Evolutionary conservation across 2,329 filamentous ascomycete genomes (phyloP).

Genomic region (Blastomyces gilchristii): DNA sequence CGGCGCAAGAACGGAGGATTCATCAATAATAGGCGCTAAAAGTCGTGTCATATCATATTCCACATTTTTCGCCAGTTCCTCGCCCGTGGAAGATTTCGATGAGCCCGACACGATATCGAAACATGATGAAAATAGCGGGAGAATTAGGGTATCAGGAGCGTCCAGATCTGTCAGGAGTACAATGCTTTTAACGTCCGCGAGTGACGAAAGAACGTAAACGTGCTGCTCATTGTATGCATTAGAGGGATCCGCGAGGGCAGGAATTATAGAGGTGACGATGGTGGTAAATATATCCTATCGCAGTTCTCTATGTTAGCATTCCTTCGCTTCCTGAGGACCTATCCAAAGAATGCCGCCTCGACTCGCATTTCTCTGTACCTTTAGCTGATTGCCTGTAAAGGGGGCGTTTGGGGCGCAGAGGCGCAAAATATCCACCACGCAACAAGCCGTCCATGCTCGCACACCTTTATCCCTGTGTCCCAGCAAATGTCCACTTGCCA

Average conservation of each 20-base stretch:
- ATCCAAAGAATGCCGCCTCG: conserved; percentile 5
- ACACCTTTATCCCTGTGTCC: conserved; percentile 91
- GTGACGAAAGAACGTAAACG: conserved; percentile 76
- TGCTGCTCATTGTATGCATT: conserved; percentile 90
- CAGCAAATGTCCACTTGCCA: conserved; percentile 71
- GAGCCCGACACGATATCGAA: conserved; percentile 85
- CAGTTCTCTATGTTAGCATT: conserved; percentile 12
- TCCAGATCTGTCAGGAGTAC: conserved; percentile 82
- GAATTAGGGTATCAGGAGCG: conserved; percentile 65
- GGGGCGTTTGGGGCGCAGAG: conserved; percentile 92
- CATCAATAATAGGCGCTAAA: conserved; percentile 76
- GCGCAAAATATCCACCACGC: conserved; percentile 83
- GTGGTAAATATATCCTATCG: conserved; percentile 81
- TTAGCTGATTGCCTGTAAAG: conserved; percentile 79
- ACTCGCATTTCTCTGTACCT: conserved; percentile 46
- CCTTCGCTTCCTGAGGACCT: background rate
- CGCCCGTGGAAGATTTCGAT: conserved; percentile 62
- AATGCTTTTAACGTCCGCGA: conserved; percentile 90
- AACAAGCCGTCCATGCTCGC: conserved; percentile 77
- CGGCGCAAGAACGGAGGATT: conserved; percentile 64
- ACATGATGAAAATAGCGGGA: conserved; percentile 73
- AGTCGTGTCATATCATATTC: conserved; percentile 86
- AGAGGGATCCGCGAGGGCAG: conserved; percentile 72
- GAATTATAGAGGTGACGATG: conserved; percentile 72
- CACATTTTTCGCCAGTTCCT: conserved; percentile 83